Conservation (phyloP, 306 rosid species). For the Sicyos baderoa region DNA sequence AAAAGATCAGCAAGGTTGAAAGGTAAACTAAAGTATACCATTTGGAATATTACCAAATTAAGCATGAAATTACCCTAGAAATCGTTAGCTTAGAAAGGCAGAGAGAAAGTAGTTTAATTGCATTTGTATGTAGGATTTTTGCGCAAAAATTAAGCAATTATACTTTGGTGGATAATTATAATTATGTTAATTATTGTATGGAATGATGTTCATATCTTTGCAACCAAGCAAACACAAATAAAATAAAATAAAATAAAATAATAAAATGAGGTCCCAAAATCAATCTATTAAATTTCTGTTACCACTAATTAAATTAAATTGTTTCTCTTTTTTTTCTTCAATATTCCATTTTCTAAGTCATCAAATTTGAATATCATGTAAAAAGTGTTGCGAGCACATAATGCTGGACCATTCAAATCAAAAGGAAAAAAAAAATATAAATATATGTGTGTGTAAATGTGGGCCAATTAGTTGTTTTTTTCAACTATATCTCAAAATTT, state of each 20-base stretch:
- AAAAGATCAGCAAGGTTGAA: too few relatives aligned
- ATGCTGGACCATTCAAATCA: slow-evolving; percentile 10
- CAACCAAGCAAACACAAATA: neutral
- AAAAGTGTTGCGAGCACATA: slow-evolving; percentile 8
- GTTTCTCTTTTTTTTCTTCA: neutral
- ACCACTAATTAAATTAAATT: slow-evolving; percentile 5
- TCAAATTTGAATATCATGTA: slow-evolving; percentile 1
- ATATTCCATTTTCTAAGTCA: slow-evolving; percentile 9
- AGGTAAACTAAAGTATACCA: neutral
- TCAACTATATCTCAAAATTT: neutral
- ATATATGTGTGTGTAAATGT: too few relatives aligned
- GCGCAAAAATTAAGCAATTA: slow-evolving; percentile 9
- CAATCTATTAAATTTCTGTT: neutral
- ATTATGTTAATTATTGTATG: slow-evolving; percentile 5
- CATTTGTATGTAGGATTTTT: slow-evolving; percentile 7
- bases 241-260: neutral
- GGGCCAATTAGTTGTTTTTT: too few relatives aligned
- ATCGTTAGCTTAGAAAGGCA: neutral
- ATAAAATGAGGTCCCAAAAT: slow-evolving; percentile 2
- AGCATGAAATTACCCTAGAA: neutral
- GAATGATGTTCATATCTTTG: slow-evolving; percentile 6
- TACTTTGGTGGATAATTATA: slow-evolving; percentile 2
- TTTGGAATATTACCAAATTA: neutral
- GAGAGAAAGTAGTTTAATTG: neutral
- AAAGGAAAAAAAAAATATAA: too few relatives aligned